Base-by-base conservation (phyloP, 345 rosid species). In the Sisymbrium irio region DNA sequence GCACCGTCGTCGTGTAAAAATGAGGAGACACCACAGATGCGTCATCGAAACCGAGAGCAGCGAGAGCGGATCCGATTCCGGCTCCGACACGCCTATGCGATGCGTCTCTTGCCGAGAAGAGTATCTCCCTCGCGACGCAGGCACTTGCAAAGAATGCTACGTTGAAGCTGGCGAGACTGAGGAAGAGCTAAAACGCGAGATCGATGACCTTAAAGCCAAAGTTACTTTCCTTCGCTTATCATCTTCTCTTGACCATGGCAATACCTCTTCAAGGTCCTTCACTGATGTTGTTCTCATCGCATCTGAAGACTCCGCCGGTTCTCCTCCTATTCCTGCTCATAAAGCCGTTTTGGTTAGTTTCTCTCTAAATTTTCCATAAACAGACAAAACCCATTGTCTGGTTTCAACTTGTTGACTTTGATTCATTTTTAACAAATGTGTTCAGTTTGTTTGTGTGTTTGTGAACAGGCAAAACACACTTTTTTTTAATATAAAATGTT, bases 151-250 rank as follows among this genome's bases (percentile, higher is more conserved):
- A 78, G 88, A 85, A 76, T 88, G 86, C 69, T 83, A 79, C 62
- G 85, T 80, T 41, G 85, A 82, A 66, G 97, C 88, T 13, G 81
- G 84, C 59, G 78, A 66, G 74, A 85, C 89, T 6, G 84, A 89
- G 69, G 91, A 86, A 67, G 94, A 89, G 80, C 88, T 86, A 19
- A 89, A 89, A 76, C 81, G 86, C 25, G 89, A 89, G 80, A 89
- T 89, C 79, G 91, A 86, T 17, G 95, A 89, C 76, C 95, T 86
- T 18, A 85, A 85, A 45, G 86, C 95, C 59, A 89, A 81, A 73
- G 83, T 92, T 14, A 44, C 77, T 56, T 93, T 93, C 73, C 78
- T 90, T 66, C 81, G 88, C 22, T 77, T 86, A 58, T 83, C 83
- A 22, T 80, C 87, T 36, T 85, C 91, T 4, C 66, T 77, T 3